phyloP scores from a whole-genome alignment of 306 rosid species.

The Oxytropis ochrocephala region DNA sequence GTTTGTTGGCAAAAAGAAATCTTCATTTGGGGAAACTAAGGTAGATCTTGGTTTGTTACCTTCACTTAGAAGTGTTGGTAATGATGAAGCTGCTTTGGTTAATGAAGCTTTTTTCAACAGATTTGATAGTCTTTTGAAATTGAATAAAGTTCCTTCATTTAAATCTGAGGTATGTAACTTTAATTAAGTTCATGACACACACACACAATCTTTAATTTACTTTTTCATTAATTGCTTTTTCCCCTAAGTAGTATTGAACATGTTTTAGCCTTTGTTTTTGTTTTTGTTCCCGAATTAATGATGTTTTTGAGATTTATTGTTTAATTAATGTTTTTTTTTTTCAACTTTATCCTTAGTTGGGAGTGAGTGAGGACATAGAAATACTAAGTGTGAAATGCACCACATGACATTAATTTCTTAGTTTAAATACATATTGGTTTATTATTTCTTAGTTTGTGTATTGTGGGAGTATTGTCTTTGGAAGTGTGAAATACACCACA shows the following conservation, averaged over 20 bases:
- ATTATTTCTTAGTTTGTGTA: too few relatives aligned
- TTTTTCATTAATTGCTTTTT: not conserved
- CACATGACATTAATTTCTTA: too few relatives aligned
- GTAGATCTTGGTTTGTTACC: conserved; percentile 39
- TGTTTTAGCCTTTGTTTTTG: too few relatives aligned
- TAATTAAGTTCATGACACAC: not conserved
- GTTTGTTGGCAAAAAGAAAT: conserved; percentile 22
- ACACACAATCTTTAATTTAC: not conserved
- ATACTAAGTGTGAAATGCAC: too few relatives aligned
- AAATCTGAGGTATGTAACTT: conserved; percentile 27
- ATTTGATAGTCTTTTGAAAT: conserved; percentile 22
- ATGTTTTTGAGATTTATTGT: too few relatives aligned
- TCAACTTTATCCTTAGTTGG: too few relatives aligned
- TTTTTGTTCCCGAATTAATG: too few relatives aligned
- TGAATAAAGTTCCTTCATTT: not conserved
- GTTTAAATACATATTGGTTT: too few relatives aligned
- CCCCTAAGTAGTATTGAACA: not conserved
- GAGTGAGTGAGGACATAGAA: too few relatives aligned
- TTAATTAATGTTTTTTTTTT: too few relatives aligned
- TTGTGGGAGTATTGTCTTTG: too few relatives aligned
- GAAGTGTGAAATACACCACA: too few relatives aligned
- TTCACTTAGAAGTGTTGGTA: conserved; percentile 59
- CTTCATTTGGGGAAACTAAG: conserved; percentile 45
- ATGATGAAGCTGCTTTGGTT: conserved; percentile 41
- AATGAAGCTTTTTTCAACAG: conserved; percentile 41